These are phyloP conservation scores for Aspergillus pseudoviridinutans DNA, from an alignment of 2,329 filamentous ascomycete species.

Conservation along the genomic window DNA sequence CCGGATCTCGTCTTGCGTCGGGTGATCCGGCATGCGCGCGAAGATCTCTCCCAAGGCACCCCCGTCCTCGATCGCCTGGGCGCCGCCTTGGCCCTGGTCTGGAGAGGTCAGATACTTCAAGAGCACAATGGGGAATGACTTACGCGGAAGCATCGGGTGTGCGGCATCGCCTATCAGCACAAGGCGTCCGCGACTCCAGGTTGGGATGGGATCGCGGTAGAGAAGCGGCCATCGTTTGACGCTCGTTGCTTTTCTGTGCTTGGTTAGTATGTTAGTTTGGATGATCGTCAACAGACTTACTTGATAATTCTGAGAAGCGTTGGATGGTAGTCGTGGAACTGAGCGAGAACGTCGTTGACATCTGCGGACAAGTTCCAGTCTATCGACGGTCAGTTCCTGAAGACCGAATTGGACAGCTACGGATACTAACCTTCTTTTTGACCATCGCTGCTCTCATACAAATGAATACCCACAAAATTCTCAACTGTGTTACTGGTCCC, in stretches of 20 bases:
- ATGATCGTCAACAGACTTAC: not conserved
- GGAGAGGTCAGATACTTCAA: constrained; percentile 4
- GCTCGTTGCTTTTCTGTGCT: not conserved
- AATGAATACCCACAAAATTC: constrained; percentile 27
- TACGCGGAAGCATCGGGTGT: constrained; percentile 22
- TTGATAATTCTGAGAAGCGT: constrained; percentile 1
- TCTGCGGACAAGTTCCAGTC: constrained; percentile 1
- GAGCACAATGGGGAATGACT: not conserved
- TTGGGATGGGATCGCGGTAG: constrained; percentile 22
- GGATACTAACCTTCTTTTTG: not conserved
- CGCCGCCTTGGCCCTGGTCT: constrained; percentile 29
- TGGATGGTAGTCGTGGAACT: constrained; percentile 1
- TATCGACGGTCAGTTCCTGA: not conserved
- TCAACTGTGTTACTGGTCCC: constrained; percentile 20
- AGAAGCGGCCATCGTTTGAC: constrained; percentile 22
- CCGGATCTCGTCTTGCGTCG: not conserved
- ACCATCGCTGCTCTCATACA: not conserved
- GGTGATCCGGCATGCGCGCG: not conserved
- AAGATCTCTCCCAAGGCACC: constrained; percentile 25
- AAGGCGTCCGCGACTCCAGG: constrained; percentile 21
- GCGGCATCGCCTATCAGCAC: constrained; percentile 32
- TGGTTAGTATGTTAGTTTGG: not conserved
- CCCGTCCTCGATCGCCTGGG: constrained; percentile 33
- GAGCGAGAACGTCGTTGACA: constrained; percentile 3
- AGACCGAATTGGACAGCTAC: not conserved